Percentiles rank a stretch among this genome's conserved stretches.
Conservation (phyloP, 257 asterid species). For the Orobanche coerulescens region DNA sequence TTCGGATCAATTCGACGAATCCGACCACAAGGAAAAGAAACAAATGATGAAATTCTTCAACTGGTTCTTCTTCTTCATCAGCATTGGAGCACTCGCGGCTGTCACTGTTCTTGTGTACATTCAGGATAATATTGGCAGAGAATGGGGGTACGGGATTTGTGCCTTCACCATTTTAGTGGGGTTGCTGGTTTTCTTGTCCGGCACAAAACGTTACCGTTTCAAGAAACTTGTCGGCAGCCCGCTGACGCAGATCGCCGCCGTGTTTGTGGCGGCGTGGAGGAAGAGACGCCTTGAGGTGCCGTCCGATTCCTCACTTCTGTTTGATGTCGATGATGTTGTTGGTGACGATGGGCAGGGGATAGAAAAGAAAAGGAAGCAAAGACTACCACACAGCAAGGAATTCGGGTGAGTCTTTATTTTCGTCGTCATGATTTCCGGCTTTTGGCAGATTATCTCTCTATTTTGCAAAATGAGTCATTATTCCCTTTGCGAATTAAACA, state of each 20-base stretch:
- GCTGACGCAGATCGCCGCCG: constrained; percentile 65
- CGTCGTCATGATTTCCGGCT: background rate
- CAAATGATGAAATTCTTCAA: constrained; percentile 73
- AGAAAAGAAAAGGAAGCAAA: constrained; percentile 37
- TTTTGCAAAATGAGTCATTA: too few relatives aligned
- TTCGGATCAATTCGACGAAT: constrained; percentile 78
- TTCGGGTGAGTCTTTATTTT: constrained; percentile 51
- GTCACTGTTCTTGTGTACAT: constrained; percentile 73
- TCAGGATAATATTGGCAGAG: constrained; percentile 71
- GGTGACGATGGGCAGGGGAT: constrained; percentile 19
- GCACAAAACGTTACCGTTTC: constrained; percentile 62
- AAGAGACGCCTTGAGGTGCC: constrained; percentile 46
- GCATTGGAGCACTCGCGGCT: constrained; percentile 63
- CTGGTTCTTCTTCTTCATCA: constrained; percentile 87
- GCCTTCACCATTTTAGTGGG: constrained; percentile 61
- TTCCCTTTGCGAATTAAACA: too few relatives aligned
- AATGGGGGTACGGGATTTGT: constrained; percentile 82
- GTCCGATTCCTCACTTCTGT: constrained; percentile 45
- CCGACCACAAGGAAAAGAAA: constrained; percentile 42
- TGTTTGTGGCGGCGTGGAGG: constrained; percentile 57
- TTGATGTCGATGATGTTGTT: constrained; percentile 35
- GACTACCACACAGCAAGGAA: constrained; percentile 63
- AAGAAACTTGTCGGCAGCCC: constrained; percentile 79
- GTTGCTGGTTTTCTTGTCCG: constrained; percentile 42
- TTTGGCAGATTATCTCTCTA: too few relatives aligned